Base-by-base conservation (phyloP, 176 grass and related monocot genomes). In the Aegilops tauschii region DNA sequence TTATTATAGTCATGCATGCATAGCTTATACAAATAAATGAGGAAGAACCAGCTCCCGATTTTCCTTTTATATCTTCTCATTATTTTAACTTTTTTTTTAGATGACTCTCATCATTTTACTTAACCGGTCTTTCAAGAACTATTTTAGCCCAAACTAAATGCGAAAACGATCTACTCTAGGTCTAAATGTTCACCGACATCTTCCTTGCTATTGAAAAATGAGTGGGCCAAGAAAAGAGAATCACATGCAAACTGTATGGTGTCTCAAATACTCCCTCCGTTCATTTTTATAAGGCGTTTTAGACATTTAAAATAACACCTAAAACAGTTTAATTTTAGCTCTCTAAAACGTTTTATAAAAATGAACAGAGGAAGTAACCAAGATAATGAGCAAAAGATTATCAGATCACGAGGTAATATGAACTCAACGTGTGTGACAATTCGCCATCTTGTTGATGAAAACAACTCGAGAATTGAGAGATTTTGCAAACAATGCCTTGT, bases 101-200 rank as follows among this genome's bases (percentile, higher is more conserved):
- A 31, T 31, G 31, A 34, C 4, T 34, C 32, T 34, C 32, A 34
- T 34, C 32, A 34, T 34, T 36, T 42, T 52, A 10, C 44, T 3
- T 52, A 32, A 52, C 18, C 11, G 27, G 16, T 54, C 14, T 76
- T 76, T 16, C 25, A 52, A 29, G 2, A 13, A 13, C 2, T 47
- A 21, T 7, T 28, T 45, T 81, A 27, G 8, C n/a, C 12, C 36
- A 56, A 80, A 75, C 9, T 40, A 54, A 8, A n/a, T 17, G 14
- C 28, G 27, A 20, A 59, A 59, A 49, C 6, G 37, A 54, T 18
- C 5, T 54, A 54, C 50, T 65, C 71, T 52, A 40, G 65, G 65
- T 65, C 73, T 64, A 42, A 25, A 1, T 83, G 32, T 86, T 79
- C 82, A 74, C 76, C 9, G 44, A 75, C 31, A 52, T 85, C 11